Conservation (phyloP, 1,139 yeast species). For the Taiozyma sp. region DNA sequence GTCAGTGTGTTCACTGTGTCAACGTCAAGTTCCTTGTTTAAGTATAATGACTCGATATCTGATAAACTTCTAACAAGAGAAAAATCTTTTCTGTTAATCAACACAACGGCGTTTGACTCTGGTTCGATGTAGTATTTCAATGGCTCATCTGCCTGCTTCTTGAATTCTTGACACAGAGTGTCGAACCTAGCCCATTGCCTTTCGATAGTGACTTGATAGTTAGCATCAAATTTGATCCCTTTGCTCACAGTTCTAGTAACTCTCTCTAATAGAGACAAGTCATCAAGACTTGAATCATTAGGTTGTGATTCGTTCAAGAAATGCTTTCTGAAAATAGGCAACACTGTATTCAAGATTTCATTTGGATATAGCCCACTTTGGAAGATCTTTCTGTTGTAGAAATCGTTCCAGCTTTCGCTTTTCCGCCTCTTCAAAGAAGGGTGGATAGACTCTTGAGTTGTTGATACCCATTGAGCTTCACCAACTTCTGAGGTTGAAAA, state of each 20-base stretch:
- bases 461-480: slow-evolving; percentile 11
- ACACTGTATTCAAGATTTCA: slow-evolving; percentile 39
- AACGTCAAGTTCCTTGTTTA: slow-evolving; percentile 15
- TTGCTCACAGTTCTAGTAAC: slow-evolving; percentile 29
- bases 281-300: slow-evolving; percentile 8
- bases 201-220: slow-evolving; percentile 27
- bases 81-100: slow-evolving; percentile 24
- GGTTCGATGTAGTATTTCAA: slow-evolving; percentile 32
- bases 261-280: slow-evolving; percentile 26
- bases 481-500: slow-evolving; percentile 27
- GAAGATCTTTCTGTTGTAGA: slow-evolving; percentile 40
- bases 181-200: slow-evolving; percentile 58
- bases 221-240: slow-evolving; percentile 21
- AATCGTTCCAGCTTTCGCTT: slow-evolving; percentile 28
- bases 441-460: slow-evolving; percentile 2
- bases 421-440: slow-evolving; percentile 4
- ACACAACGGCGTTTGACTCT: slow-evolving; percentile 7
- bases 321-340: slow-evolving; percentile 32
- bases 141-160: slow-evolving; percentile 54
- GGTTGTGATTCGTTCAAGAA: slow-evolving; percentile 5
- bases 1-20: slow-evolving; percentile 4
- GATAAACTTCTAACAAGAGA: slow-evolving; percentile 26
- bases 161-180: slow-evolving; percentile 63
- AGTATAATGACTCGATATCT: slow-evolving; percentile 23
- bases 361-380: slow-evolving; percentile 44